phyloP scores from a whole-genome alignment of 805 yeast species.

The Phaffomyces thermotolerans region DNA sequence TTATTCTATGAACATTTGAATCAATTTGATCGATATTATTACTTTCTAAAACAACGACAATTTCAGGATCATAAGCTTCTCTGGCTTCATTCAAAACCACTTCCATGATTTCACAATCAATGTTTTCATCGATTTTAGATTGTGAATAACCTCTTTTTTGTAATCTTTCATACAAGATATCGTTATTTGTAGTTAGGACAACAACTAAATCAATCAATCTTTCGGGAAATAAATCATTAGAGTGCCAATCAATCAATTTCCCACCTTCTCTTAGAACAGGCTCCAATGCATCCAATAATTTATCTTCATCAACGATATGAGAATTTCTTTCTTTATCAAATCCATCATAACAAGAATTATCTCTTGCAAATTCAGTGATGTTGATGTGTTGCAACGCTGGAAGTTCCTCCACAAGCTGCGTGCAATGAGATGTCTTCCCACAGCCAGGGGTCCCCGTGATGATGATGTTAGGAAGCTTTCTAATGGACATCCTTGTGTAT shows the following conservation, averaged over 20 bases:
- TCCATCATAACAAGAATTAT: constrained; percentile 69
- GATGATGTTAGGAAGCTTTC: constrained; percentile 58
- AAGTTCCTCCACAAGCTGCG: constrained; percentile 44
- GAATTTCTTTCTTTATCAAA: constrained; percentile 82
- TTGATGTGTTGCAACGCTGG: constrained; percentile 45
- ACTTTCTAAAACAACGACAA: constrained; percentile 74
- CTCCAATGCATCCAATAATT: constrained; percentile 73
- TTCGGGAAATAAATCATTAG: constrained; percentile 92
- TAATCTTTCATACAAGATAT: constrained; percentile 67
- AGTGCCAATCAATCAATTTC: constrained; percentile 92
- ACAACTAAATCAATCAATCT: constrained; percentile 86
- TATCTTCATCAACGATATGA: constrained; percentile 88
- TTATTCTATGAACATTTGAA: constrained; percentile 70
- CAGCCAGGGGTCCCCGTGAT: constrained; percentile 96
- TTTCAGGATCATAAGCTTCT: constrained; percentile 70
- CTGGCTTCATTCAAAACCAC: constrained; percentile 80
- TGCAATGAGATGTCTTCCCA: constrained; percentile 77
- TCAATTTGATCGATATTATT: constrained; percentile 72
- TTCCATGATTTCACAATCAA: constrained; percentile 97
- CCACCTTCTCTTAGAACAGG: constrained; percentile 80
- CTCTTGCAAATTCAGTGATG: constrained; percentile 77
- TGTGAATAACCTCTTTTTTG: constrained; percentile 71
- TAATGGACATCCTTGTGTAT: constrained; percentile 11
- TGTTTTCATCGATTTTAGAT: constrained; percentile 78
- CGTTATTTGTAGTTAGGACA: constrained; percentile 75